Evolutionary conservation across 2,329 filamentous ascomycete species (phyloP).

Genomic region (Tolypocladium ovalisporum): DNA sequence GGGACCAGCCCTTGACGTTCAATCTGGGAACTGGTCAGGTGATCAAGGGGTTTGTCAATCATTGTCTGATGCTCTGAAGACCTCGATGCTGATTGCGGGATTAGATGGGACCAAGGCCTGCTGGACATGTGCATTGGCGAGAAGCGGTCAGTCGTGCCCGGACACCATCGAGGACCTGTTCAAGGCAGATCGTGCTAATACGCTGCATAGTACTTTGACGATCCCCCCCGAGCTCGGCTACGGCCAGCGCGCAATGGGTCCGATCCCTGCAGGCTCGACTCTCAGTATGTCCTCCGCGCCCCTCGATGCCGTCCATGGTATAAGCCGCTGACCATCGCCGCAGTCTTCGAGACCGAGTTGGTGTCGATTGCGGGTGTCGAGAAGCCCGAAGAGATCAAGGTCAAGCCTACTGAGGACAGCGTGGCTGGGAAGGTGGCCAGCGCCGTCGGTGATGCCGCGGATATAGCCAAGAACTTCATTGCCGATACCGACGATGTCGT

Average conservation of each 20-base stretch:
- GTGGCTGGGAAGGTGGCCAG: constrained; percentile 11
- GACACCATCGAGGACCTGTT: too few relatives aligned
- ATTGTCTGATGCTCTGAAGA: not conserved
- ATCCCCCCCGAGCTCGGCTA: constrained; percentile 85
- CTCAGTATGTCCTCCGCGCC: constrained; percentile 42
- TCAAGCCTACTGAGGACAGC: constrained; percentile 11
- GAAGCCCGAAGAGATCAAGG: constrained; percentile 24
- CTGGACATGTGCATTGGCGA: constrained; percentile 94
- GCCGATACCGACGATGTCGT: constrained; percentile 45
- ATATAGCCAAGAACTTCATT: constrained; percentile 36
- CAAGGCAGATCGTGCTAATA: constrained; percentile 1
- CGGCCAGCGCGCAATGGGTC: constrained; percentile 63
- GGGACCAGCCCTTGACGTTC: constrained; percentile 67
- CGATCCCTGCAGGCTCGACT: constrained; percentile 73
- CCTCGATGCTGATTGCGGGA: constrained; percentile 7
- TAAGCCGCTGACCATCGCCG: constrained; percentile 6
- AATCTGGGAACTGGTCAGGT: constrained; percentile 70
- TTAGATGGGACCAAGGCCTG: constrained; percentile 80
- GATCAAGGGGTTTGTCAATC: constrained; percentile 62
- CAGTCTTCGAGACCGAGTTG: constrained; percentile 87
- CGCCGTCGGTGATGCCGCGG: constrained; percentile 11
- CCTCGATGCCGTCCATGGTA: constrained; percentile 4
- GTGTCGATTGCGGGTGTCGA: constrained; percentile 69
- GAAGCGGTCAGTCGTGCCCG: constrained; percentile 45
- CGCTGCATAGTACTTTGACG: constrained; percentile 53